These are phyloP conservation scores for Coleophoma cylindrospora DNA, from an alignment of 2,329 filamentous ascomycete genomes.

Conservation along the genomic window DNA sequence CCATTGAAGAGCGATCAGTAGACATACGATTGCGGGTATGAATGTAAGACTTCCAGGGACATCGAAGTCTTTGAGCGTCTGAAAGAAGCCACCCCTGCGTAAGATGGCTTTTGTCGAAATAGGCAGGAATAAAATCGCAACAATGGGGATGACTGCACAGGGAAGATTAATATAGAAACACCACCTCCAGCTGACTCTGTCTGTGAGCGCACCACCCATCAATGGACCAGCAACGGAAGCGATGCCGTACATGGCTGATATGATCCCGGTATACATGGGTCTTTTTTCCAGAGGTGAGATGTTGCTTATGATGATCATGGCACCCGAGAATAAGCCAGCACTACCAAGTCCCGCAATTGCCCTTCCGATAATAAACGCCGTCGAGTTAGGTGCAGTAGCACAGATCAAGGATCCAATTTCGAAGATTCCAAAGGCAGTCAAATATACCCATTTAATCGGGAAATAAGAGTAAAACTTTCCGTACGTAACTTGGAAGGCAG, in stretches of 20 bases:
- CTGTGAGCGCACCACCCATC: conserved; percentile 12
- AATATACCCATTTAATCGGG: conserved; percentile 1
- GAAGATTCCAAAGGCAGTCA: conserved; percentile 37
- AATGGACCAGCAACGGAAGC: conserved; percentile 19
- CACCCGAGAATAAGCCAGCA: conserved; percentile 40
- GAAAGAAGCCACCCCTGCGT: too few relatives aligned
- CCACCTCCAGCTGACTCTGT: not conserved
- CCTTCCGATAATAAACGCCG: conserved; percentile 37
- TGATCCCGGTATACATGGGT: not conserved
- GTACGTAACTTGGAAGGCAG: not conserved
- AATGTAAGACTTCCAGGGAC: too few relatives aligned
- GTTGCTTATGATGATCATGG: conserved; percentile 44
- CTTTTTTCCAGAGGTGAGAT: conserved; percentile 22
- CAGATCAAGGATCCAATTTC: conserved; percentile 41
- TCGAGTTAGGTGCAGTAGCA: conserved; percentile 35
- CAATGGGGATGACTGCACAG: too few relatives aligned
- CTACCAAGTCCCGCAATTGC: conserved; percentile 44
- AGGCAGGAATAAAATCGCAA: too few relatives aligned
- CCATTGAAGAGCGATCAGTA: conserved; percentile 38
- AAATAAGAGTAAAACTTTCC: not conserved
- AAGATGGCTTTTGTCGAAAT: too few relatives aligned
- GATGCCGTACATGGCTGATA: conserved; percentile 15
- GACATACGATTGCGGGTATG: conserved; percentile 31
- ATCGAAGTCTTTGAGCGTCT: too few relatives aligned
- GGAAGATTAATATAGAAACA: too few relatives aligned